Conservation (phyloP, 441 rosid genomes). For the Populus hybrid region DNA sequence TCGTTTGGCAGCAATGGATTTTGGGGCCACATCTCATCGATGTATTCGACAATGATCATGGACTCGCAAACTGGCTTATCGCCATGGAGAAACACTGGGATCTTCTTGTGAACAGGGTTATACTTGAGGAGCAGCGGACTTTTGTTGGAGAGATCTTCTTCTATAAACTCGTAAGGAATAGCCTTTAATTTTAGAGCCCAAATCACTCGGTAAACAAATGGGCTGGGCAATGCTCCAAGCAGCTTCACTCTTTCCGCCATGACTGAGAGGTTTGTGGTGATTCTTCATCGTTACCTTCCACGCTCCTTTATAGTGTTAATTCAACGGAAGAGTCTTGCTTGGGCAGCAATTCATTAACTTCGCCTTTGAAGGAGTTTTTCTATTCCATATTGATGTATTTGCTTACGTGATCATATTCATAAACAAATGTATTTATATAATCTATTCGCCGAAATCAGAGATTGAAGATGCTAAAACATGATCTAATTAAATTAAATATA, state of each 20-base stretch:
- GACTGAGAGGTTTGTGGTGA: background rate
- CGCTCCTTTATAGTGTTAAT: background rate
- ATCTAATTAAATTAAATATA: no score
- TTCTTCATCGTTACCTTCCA: background rate
- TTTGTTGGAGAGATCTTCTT: background rate
- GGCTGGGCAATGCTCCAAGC: background rate
- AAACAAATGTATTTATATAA: no score
- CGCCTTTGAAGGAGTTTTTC: background rate
- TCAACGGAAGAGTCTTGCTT: background rate
- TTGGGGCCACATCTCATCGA: background rate
- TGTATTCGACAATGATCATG: background rate
- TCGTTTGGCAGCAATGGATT: background rate
- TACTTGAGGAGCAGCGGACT: conserved; percentile 10
- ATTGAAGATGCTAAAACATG: no score
- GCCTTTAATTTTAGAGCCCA: background rate
- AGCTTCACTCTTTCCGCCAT: background rate
- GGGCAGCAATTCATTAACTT: background rate
- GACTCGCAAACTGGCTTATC: conserved; percentile 9
- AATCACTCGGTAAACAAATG: background rate
- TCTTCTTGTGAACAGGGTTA: conserved; percentile 13
- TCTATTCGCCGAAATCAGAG: no score
- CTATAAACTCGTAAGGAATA: background rate
- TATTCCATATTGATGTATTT: no score
- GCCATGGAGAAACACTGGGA: conserved; percentile 8
- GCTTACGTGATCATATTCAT: no score